A percentile compares a stretch with the other conserved stretches of the same genome.
Conservation (phyloP, 2,329 filamentous ascomycete genomes). For the Colletotrichum tofieldiae region DNA sequence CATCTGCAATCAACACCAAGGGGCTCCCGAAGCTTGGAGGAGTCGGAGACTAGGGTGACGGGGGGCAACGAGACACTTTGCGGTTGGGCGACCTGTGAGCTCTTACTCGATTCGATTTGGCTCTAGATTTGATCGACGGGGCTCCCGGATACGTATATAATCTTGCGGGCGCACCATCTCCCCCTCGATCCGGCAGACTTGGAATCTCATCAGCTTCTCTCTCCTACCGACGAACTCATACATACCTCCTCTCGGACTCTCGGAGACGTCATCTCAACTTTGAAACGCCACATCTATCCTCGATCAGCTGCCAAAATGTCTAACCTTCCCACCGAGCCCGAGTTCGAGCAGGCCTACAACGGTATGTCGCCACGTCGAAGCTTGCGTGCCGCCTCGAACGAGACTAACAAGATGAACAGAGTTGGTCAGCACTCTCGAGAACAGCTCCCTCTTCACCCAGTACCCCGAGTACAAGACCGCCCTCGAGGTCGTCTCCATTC, state of each 20-base stretch:
- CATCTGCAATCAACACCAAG: slow-evolving; percentile 25
- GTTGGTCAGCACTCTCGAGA: slow-evolving; percentile 94
- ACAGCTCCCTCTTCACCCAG: slow-evolving; percentile 92
- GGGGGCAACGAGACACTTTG: slow-evolving; percentile 21
- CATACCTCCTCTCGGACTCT: slow-evolving; percentile 18
- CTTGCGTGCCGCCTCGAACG: slow-evolving; percentile 4
- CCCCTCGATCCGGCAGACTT: neutral
- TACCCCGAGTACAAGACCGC: slow-evolving; percentile 96
- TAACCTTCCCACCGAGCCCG: slow-evolving; percentile 89
- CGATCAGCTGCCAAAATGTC: slow-evolving; percentile 72
- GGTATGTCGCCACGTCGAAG: slow-evolving; percentile 69
- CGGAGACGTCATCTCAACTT: slow-evolving; percentile 15
- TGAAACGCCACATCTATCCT: slow-evolving; percentile 1
- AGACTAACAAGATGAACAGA: slow-evolving; percentile 69
- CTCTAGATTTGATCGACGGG: slow-evolving; percentile 29
- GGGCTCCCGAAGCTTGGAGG: slow-evolving; percentile 27
- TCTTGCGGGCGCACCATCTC: slow-evolving; percentile 38
- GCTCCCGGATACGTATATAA: slow-evolving; percentile 37
- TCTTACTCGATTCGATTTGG: slow-evolving; percentile 42
- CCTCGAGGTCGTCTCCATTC: slow-evolving; percentile 88
- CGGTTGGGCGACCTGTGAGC: slow-evolving; percentile 29
- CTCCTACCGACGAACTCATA: slow-evolving; percentile 20
- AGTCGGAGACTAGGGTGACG: slow-evolving; percentile 13
- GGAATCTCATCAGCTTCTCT: slow-evolving; percentile 37
- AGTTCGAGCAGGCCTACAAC: slow-evolving; percentile 99